Percentiles rank a stretch among this genome's conserved stretches.
phyloP scores from a whole-genome alignment of 2,329 filamentous ascomycete genomes.

The Penicillium sp. region DNA sequence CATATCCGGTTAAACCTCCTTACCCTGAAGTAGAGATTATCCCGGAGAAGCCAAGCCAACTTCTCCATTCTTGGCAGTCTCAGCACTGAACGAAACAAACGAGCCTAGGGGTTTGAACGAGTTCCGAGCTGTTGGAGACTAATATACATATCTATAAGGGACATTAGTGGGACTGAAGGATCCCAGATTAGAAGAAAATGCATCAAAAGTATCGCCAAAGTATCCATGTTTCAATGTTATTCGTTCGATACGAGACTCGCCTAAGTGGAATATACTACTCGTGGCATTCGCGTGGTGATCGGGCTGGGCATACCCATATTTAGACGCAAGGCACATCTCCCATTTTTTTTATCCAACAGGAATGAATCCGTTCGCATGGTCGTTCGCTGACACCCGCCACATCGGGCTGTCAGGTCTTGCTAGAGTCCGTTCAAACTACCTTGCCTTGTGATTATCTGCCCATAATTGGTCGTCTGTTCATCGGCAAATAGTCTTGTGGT shows the following conservation, averaged over 20 bases:
- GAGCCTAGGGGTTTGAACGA: slow-evolving; percentile 7
- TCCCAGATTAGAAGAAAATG: slow-evolving; percentile 6
- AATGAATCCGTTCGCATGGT: neutral
- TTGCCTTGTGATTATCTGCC: slow-evolving; percentile 1
- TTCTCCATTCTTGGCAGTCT: slow-evolving; percentile 8
- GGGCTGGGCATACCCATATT: slow-evolving; percentile 8
- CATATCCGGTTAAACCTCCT: slow-evolving; percentile 9
- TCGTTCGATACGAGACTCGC: slow-evolving; percentile 10
- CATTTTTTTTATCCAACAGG: neutral
- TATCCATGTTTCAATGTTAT: slow-evolving; percentile 7
- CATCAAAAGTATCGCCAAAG: slow-evolving; percentile 1
- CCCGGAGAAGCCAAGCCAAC: neutral
- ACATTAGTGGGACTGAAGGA: slow-evolving; percentile 6
- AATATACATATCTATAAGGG: neutral
- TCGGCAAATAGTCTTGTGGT: neutral
- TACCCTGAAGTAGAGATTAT: neutral
- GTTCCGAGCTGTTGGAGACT: neutral
- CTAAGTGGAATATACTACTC: slow-evolving; percentile 2
- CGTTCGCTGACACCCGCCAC: slow-evolving; percentile 14
- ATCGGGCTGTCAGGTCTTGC: slow-evolving; percentile 10
- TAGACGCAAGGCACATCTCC: neutral
- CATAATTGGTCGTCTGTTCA: slow-evolving; percentile 14
- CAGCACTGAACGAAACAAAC: slow-evolving; percentile 6
- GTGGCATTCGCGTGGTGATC: slow-evolving; percentile 8
- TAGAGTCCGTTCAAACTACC: neutral